Base-by-base conservation (phyloP, 768 basidiomycete genomes). In the Leccinellum rugosiceps region DNA sequence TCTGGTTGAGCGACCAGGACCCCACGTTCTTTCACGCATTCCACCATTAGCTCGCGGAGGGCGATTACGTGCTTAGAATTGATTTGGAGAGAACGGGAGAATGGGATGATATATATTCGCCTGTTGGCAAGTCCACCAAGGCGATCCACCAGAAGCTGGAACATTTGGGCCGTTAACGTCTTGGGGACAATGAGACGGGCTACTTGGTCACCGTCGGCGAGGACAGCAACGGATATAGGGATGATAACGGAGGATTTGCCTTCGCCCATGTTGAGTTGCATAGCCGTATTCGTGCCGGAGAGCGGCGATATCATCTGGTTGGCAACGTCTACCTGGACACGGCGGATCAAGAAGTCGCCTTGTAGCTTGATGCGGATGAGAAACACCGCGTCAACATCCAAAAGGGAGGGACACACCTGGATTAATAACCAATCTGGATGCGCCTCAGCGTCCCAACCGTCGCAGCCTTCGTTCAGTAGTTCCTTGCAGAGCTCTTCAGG, bases 221-320 rank as follows among this genome's bases (percentile, higher is more conserved):
- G 71, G 4, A 64, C 62, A 5, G 73, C 61, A 0, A 72, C 68
- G 2, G 74, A 66, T 28, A 82, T 67, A 0, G 83, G 82, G 2
- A 83, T 73, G 19, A 84, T 76, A 1, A 76, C 75, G 0, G 75
- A 77, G 2, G 76, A 74, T 57, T 83, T 84, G 1, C 82, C 83
- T 56, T 83, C 82, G 3, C 83, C 82, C 82, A 84, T 84, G 50
- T 83, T 81, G 15, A 83, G 75, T 38, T 83, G 82, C 26, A 79
- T 68, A 6, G 73, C 64, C 0, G 76, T 75, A 50, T 78, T 84
- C 9, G 59, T 15, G 3, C 58, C 56, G 0, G 67, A 72, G 1
- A 53, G 55, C 0, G 83, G 81, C 0, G 63, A 53, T 23, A 80
- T 78, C 83, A 83, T 83, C 50, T 80, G 74, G 4, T 61, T 52